These are phyloP conservation scores for Dendryphion nanum DNA, from an alignment of 2,329 filamentous ascomycete species.

Conservation along the genomic window DNA sequence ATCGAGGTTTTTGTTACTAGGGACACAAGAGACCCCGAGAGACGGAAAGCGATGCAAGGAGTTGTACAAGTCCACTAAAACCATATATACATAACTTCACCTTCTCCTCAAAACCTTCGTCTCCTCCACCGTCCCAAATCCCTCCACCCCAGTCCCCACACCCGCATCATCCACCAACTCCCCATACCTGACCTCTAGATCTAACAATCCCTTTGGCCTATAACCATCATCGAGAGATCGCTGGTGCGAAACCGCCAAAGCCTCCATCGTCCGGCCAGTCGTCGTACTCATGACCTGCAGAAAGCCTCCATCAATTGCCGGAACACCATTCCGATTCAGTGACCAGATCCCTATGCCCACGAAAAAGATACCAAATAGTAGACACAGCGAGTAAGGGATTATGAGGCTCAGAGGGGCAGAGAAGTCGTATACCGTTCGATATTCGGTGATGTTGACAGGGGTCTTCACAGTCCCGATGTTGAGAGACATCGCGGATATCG, in stretches of 20 bases:
- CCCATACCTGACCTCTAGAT: neutral
- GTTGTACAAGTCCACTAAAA: too few species aligned
- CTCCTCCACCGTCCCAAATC: slow-evolving; percentile 1
- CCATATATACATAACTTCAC: neutral
- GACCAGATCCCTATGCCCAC: neutral
- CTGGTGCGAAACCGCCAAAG: neutral
- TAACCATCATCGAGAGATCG: too few species aligned
- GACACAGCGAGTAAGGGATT: too few species aligned
- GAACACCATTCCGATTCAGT: neutral
- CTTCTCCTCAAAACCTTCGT: neutral
- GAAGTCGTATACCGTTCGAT: too few species aligned
- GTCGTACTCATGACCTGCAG: neutral
- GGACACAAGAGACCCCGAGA: too few species aligned
- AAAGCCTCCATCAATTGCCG: neutral
- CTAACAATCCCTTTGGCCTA: neutral
- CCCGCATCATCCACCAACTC: neutral
- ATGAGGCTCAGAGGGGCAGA: too few species aligned
- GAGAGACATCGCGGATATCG: too few species aligned
- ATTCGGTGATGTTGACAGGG: too few species aligned
- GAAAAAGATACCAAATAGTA: too few species aligned
- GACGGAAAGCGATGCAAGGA: too few species aligned
- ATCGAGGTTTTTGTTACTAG: too few species aligned
- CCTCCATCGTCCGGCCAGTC: neutral
- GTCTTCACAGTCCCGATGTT: too few species aligned
- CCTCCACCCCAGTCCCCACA: neutral